Percentiles rank a stretch among this genome's conserved stretches.
Evolutionary conservation across 495 filamentous ascomycete genomes (phyloP).

Genomic region (Annulohypoxylon nitens): DNA sequence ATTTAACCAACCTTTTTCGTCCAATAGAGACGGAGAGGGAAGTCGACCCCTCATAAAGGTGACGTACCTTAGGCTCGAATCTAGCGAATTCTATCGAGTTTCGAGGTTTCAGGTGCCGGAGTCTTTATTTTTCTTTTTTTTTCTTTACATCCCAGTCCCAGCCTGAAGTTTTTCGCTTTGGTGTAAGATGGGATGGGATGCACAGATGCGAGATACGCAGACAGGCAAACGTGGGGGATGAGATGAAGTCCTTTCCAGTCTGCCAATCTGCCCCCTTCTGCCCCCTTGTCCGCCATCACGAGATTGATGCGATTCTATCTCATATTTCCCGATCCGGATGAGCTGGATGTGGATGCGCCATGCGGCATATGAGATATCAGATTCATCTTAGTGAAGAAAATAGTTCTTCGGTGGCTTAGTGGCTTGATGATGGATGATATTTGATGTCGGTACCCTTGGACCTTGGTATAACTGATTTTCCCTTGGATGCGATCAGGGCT

Average conservation of each 20-base stretch:
- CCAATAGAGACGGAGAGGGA: constrained; percentile 27
- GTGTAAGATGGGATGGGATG: constrained; percentile 4
- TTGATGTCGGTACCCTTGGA: not conserved
- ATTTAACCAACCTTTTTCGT: constrained; percentile 13
- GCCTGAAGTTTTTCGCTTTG: not conserved
- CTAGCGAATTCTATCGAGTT: constrained; percentile 1
- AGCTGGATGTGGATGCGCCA: constrained; percentile 2
- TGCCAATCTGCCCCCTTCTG: constrained; percentile 8
- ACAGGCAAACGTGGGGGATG: not conserved
- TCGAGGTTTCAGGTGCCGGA: constrained; percentile 43
- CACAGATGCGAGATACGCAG: too few species aligned
- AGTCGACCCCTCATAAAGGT: constrained; percentile 39
- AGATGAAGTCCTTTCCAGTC: not conserved
- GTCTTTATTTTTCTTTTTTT: constrained; percentile 2
- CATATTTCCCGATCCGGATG: constrained; percentile 25
- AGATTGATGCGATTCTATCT: not conserved
- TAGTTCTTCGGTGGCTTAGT: constrained; percentile 5
- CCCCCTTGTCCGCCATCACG: not conserved
- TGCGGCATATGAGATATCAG: constrained; percentile 1
- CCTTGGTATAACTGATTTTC: not conserved
- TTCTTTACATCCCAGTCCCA: not conserved
- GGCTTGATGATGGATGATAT: not conserved
- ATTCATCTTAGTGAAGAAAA: constrained; percentile 2
- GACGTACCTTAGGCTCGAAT: constrained; percentile 27
- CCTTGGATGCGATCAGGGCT: constrained; percentile 22